Conservation (phyloP, 2,329 filamentous ascomycete genomes). For the Myrmaecium sp. region DNA sequence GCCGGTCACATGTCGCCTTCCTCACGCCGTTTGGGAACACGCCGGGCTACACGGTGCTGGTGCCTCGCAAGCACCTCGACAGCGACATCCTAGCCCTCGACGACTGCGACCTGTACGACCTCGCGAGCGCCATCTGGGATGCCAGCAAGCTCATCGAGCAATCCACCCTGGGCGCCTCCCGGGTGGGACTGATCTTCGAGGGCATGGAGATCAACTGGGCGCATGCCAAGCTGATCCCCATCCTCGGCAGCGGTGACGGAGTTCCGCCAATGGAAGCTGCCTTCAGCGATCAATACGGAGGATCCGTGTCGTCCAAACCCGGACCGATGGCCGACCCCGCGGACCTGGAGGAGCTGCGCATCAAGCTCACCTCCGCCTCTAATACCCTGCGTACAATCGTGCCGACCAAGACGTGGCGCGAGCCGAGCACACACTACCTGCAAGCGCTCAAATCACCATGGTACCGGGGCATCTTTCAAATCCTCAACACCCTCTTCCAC, state of each 20-base stretch:
- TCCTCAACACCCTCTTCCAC: constrained; percentile 3
- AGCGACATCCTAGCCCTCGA: constrained; percentile 6
- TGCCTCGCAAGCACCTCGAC: constrained; percentile 6
- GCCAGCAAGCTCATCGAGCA: constrained; percentile 3
- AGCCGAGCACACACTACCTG: not conserved
- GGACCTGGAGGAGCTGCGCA: not conserved
- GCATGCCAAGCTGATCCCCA: constrained; percentile 7
- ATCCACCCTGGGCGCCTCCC: constrained; percentile 4
- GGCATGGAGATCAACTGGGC: constrained; percentile 8
- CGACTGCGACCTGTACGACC: constrained; percentile 3
- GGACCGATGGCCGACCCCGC: not conserved
- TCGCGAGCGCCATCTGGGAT: constrained; percentile 3
- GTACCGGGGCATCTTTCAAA: constrained; percentile 1
- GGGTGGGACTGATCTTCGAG: constrained; percentile 7
- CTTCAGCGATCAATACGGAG: constrained; percentile 2
- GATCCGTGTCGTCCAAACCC: constrained; percentile 2
- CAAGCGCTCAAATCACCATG: constrained; percentile 1
- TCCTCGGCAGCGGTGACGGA: too few species aligned
- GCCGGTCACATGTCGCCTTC: constrained; percentile 6
- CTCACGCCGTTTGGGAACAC: constrained; percentile 7
- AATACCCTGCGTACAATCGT: not conserved
- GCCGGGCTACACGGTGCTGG: constrained; percentile 6
- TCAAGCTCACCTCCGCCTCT: too few species aligned
- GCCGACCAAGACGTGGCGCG: constrained; percentile 2
- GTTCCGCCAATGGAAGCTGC: too few species aligned